Conservation (phyloP, 164 flowering plant genomes). For the Vitis riparia region DNA sequence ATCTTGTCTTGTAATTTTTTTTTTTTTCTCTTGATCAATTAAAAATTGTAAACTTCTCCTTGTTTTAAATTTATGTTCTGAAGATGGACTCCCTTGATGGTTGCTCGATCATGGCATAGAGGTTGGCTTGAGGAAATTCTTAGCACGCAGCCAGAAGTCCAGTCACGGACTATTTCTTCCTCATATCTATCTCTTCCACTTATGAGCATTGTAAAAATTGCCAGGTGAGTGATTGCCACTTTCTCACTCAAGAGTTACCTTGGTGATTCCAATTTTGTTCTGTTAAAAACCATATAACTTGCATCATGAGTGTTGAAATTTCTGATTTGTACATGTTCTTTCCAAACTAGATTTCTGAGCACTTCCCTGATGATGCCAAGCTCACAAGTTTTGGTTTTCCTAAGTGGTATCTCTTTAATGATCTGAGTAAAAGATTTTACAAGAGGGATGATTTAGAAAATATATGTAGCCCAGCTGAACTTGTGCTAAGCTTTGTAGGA, state of each 20-base stretch:
- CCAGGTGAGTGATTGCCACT: constrained; percentile 49
- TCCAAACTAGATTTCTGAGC: too few relatives aligned
- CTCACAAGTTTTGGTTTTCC: too few relatives aligned
- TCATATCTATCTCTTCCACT: constrained; percentile 82
- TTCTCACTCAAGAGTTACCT: background rate
- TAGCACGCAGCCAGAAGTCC: constrained; percentile 39
- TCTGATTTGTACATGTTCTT: too few relatives aligned
- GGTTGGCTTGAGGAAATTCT: constrained; percentile 69
- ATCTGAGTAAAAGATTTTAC: too few relatives aligned
- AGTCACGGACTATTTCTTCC: constrained; percentile 45
- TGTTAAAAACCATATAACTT: background rate
- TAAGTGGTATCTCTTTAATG: too few relatives aligned
- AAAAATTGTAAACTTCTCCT: constrained; percentile 1
- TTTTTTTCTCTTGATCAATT: background rate
- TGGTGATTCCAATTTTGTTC: background rate
- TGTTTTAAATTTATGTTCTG: constrained; percentile 10
- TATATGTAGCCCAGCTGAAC: too few relatives aligned
- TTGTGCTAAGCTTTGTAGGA: too few relatives aligned
- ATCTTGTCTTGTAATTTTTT: background rate
- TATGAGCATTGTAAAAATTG: constrained; percentile 78
- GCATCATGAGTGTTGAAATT: too few relatives aligned
- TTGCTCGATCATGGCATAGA: constrained; percentile 92
- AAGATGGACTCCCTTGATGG: constrained; percentile 92
- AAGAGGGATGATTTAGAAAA: too few relatives aligned
- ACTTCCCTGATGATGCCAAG: too few relatives aligned